A percentile compares a stretch with the other conserved stretches of the same genome.
Conservation (phyloP, 1,284 basidiomycete species). For the Fomitopsis betulina region DNA sequence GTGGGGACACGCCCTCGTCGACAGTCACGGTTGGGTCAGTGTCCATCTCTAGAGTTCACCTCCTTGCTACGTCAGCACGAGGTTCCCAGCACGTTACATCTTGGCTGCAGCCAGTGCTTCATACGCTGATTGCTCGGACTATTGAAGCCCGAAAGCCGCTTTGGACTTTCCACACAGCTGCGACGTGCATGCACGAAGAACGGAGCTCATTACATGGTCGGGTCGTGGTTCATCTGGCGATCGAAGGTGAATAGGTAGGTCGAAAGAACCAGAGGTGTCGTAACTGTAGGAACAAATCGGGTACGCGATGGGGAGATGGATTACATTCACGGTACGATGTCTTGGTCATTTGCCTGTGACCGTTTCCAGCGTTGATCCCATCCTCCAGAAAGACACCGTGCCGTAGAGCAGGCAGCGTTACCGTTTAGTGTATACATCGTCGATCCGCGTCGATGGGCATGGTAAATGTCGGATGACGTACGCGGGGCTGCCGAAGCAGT, state of each 20-base stretch:
- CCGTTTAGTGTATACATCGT: neutral
- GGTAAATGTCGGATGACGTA: constrained; percentile 1
- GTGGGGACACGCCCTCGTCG: neutral
- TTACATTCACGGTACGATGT: constrained; percentile 2
- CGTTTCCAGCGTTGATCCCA: neutral
- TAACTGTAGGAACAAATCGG: neutral
- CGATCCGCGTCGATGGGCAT: constrained; percentile 3
- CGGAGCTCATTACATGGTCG: neutral
- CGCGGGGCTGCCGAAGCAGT: neutral
- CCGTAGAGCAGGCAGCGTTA: neutral
- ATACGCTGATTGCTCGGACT: neutral
- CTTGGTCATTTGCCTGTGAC: constrained; percentile 1
- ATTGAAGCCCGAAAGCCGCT: neutral
- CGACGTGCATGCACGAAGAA: neutral
- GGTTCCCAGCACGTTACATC: neutral
- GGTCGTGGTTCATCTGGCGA: neutral
- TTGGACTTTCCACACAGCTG: neutral
- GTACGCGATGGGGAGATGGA: neutral
- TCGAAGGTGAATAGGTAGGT: neutral
- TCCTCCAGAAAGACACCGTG: neutral
- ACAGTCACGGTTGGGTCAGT: neutral
- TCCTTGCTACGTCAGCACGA: constrained; percentile 1
- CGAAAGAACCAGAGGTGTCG: neutral
- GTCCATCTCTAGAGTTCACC: neutral
- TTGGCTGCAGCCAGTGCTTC: neutral